phyloP scores from a whole-genome alignment of 2,329 filamentous ascomycete species.

The Claviceps humidiphila region DNA sequence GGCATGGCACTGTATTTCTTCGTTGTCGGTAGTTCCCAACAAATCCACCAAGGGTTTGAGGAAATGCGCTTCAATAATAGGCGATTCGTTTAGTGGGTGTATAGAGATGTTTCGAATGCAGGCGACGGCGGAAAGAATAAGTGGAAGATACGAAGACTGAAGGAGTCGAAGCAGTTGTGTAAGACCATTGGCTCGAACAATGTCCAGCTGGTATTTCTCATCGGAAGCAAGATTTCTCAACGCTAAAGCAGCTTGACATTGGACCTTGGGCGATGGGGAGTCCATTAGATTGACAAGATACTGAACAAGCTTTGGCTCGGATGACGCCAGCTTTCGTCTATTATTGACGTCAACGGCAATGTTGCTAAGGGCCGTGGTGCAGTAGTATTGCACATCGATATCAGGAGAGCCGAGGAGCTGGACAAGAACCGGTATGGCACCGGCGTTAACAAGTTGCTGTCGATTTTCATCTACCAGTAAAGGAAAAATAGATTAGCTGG shows the following conservation, averaged over 20 bases:
- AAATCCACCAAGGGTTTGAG: constrained; percentile 86
- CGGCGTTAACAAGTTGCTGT: constrained; percentile 91
- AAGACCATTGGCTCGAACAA: constrained; percentile 79
- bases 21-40: constrained; percentile 88
- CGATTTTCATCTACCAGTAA: constrained; percentile 70
- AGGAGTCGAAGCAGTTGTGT: constrained; percentile 76
- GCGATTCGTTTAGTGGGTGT: constrained; percentile 92
- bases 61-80: constrained; percentile 96
- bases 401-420: constrained; percentile 86
- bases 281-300: constrained; percentile 95
- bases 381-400: constrained; percentile 98
- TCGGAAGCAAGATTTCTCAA: constrained; percentile 92
- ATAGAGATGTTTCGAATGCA: constrained; percentile 99
- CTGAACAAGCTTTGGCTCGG: constrained; percentile 81
- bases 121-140: constrained; percentile 92
- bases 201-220: constrained; percentile 97
- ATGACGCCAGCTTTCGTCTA: constrained; percentile 78
- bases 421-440: constrained; percentile 94
- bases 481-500: not conserved
- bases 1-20: constrained; percentile 97
- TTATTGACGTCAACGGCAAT: constrained; percentile 92
- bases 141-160: constrained; percentile 86
- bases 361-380: constrained; percentile 95
- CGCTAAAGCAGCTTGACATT: constrained; percentile 91
- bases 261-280: constrained; percentile 91